phyloP scores from a whole-genome alignment of 2,329 filamentous ascomycete species.

The Didymella pomorum region DNA sequence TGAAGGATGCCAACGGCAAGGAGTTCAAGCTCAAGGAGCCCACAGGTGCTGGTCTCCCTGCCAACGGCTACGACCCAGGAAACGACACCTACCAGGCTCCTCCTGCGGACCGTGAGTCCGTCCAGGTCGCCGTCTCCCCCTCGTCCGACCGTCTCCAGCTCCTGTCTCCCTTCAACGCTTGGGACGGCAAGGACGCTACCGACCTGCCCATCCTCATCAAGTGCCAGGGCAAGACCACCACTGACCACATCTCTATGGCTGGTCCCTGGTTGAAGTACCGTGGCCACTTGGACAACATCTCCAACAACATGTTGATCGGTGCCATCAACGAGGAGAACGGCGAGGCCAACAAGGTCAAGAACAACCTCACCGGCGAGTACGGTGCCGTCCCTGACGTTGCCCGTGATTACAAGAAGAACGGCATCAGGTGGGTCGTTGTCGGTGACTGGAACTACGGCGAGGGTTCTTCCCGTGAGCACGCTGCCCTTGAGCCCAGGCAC shows the following conservation, averaged over 20 bases:
- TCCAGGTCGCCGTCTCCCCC: conserved; percentile 84
- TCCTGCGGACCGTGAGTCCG: conserved; percentile 75
- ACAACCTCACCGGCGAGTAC: conserved; percentile 82
- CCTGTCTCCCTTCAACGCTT: conserved; percentile 82
- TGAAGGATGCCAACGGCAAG: conserved; percentile 96
- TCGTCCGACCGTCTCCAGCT: conserved; percentile 93
- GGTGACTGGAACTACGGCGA: conserved; percentile 99
- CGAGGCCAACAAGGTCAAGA: conserved; percentile 97
- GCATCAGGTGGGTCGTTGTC: conserved; percentile 94
- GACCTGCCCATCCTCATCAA: conserved; percentile 95
- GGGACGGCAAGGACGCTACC: conserved; percentile 89
- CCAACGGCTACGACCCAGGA: conserved; percentile 85
- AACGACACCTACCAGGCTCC: conserved; percentile 96
- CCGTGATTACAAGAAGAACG: conserved; percentile 98
- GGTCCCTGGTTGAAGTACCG: conserved; percentile 98
- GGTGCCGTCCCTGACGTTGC: conserved; percentile 92
- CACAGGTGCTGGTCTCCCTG: conserved; percentile 80
- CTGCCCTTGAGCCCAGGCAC: conserved; percentile 95
- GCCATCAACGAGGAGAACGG: conserved; percentile 95
- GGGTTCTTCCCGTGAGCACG: conserved; percentile 96
- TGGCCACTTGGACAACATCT: conserved; percentile 99
- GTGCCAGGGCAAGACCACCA: conserved; percentile 94
- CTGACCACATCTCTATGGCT: conserved; percentile 97
- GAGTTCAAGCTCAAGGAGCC: conserved; percentile 89
- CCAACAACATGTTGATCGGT: conserved; percentile 99